Conservation (phyloP, 257 asterid species). For the Jasminum sambac region DNA sequence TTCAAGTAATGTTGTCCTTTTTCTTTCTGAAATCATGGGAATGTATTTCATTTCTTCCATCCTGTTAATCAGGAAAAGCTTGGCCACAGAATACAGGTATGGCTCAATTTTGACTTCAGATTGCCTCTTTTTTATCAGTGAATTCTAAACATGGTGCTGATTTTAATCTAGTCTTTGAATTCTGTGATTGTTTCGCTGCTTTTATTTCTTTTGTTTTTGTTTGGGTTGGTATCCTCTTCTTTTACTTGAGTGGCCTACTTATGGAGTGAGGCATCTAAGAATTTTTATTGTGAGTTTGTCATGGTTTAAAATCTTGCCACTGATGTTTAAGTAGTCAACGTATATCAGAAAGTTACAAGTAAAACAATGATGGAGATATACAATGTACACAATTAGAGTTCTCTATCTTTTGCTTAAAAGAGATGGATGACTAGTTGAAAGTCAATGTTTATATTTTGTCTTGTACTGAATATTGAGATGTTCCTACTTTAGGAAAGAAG, state of each 20-base stretch:
- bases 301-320: not conserved
- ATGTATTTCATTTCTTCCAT: slow-evolving; percentile 96
- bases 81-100: slow-evolving; percentile 93
- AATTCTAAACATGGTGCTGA: not conserved
- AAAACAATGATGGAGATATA: too few relatives aligned
- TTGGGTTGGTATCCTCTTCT: slow-evolving; percentile 7
- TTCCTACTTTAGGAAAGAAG: too few relatives aligned
- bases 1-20: slow-evolving; percentile 96
- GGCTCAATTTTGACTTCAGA: not conserved
- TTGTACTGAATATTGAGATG: too few relatives aligned
- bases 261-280: not conserved
- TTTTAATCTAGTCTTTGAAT: not conserved
- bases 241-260: not conserved
- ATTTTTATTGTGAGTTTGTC: not conserved
- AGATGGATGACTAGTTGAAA: too few relatives aligned
- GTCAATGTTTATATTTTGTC: too few relatives aligned
- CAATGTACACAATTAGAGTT: too few relatives aligned
- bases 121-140: not conserved
- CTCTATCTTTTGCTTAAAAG: too few relatives aligned
- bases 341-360: not conserved
- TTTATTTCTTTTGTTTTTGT: not conserved
- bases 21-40: slow-evolving; percentile 99
- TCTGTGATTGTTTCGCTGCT: not conserved
- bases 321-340: not conserved
- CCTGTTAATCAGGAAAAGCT: slow-evolving; percentile 88